Base-by-base conservation (phyloP, 805 yeast species). In the Metschnikowia hibisci region DNA sequence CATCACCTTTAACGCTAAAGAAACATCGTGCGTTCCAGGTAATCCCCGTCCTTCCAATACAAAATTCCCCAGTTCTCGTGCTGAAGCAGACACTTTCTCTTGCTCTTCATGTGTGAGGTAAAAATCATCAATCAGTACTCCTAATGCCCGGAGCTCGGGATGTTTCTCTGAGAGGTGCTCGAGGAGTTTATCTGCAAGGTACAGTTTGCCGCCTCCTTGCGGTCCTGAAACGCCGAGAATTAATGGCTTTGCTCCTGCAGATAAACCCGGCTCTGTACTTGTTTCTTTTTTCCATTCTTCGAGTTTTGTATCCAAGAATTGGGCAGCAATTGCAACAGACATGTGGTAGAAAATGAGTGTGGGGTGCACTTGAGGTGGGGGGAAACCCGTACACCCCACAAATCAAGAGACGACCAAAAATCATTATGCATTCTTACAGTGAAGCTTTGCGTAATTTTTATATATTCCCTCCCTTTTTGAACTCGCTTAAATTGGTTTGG, bases 11-110 rank as follows among this genome's bases (percentile, higher is more conserved):
- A 49, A 35, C n/a, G 72, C 57, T 11, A 84, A 54, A 1, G 51
- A 52, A 13, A 86, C 55, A 56, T 91, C 97, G 60, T 91, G 99
- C 0, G 98, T 91, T 0, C 97, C 97, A 0, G 98, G 98, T 12
- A 87, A 71, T 0, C 98, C 98, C 20, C 98, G 67, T 3, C 96
- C 96, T 45, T 71, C 76, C 13, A 87, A 55, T 36, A 91, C 64
- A 28, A 63, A 58, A 57, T 87, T 86, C 11, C 63, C 11, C 8
- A 32, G 29, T 46, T 41, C 22, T 9, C 28, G 33, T 3, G 68
- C 63, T 2, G 35, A 15, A 5, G 48, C 30, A 1, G 76, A 73
- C 18, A 89, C 56, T 26, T 47, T 45, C 20, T 44, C 46, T 56
- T 88, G 96, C 14, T 82, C 82, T 6, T 57, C 62, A 57, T 79